A percentile compares a stretch with the other conserved stretches of the same genome.
phyloP scores from a whole-genome alignment of 2,329 filamentous ascomycete species.

The Blastomyces emzantsi region DNA sequence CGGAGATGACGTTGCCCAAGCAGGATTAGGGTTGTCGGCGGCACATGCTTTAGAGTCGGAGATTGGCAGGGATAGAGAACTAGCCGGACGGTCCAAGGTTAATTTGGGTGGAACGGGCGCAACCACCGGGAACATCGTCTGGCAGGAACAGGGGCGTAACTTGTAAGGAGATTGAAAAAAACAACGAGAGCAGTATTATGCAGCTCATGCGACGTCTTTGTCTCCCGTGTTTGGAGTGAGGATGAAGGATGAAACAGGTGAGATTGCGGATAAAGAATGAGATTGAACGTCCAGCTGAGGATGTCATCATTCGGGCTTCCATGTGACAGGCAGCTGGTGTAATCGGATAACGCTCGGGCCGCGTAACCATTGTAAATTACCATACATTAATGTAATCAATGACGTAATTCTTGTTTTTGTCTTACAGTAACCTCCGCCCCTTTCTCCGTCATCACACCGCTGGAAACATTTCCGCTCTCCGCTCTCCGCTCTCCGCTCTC shows the following conservation, averaged over 20 bases:
- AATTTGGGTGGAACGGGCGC: not conserved
- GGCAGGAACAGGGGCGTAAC: not conserved
- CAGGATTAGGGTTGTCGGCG: not conserved
- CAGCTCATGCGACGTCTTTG: not conserved
- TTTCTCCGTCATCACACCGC: not conserved
- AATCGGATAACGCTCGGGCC: not conserved
- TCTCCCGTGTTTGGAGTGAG: not conserved
- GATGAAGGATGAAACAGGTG: too few relatives aligned
- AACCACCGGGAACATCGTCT: not conserved
- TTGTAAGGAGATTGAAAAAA: too few relatives aligned
- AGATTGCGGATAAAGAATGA: not conserved
- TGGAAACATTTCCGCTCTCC: not conserved
- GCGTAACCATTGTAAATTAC: not conserved
- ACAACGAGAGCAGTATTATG: not conserved
- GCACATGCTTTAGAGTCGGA: slow-evolving; percentile 2
- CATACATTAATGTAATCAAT: not conserved
- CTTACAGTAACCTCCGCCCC: not conserved
- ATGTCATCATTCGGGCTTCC: not conserved
- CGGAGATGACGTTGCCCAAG: not conserved
- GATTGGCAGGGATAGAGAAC: not conserved
- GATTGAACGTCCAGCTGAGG: not conserved
- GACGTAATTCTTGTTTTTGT: not conserved
- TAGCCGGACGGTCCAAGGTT: not conserved
- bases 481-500: not conserved
- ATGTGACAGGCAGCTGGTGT: not conserved